A percentile compares a stretch with the other conserved stretches of the same genome.
Conservation (phyloP, 2,329 filamentous ascomycete species). For the Parastagonospora avenae region DNA sequence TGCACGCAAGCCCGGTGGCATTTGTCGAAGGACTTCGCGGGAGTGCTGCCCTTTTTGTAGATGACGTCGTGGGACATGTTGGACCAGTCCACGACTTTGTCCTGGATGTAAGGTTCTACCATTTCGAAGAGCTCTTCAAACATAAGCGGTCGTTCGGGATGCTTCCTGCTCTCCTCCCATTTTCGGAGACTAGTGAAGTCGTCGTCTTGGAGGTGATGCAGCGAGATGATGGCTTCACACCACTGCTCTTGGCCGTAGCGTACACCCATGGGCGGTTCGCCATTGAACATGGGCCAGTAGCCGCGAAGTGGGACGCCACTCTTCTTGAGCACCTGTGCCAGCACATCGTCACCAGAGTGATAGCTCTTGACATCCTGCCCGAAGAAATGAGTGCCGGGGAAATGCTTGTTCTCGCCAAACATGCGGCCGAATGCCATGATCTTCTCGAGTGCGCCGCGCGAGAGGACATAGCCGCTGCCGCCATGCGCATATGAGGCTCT, state of each 20-base stretch:
- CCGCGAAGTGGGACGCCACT: slow-evolving; percentile 43
- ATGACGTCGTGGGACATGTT: slow-evolving; percentile 40
- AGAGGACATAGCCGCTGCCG: slow-evolving; percentile 51
- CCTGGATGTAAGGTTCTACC: slow-evolving; percentile 33
- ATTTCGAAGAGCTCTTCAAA: slow-evolving; percentile 42
- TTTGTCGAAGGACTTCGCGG: slow-evolving; percentile 31
- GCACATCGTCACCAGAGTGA: slow-evolving; percentile 48
- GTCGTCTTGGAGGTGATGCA: slow-evolving; percentile 41
- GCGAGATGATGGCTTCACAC: slow-evolving; percentile 51
- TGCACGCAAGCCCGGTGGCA: slow-evolving; percentile 37
- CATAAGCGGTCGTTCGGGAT: slow-evolving; percentile 33
- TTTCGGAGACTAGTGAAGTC: slow-evolving; percentile 33
- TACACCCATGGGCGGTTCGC: slow-evolving; percentile 47
- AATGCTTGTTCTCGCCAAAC: slow-evolving; percentile 41
- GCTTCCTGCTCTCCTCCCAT: slow-evolving; percentile 33
- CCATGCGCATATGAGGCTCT: slow-evolving; percentile 50
- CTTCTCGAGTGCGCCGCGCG: slow-evolving; percentile 56
- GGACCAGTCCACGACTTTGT: slow-evolving; percentile 37
- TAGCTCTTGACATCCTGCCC: slow-evolving; percentile 40
- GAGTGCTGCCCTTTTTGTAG: slow-evolving; percentile 21
- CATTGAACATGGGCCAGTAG: slow-evolving; percentile 54
- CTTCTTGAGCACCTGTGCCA: slow-evolving; percentile 45
- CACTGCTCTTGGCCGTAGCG: slow-evolving; percentile 49
- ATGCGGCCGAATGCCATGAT: slow-evolving; percentile 44
- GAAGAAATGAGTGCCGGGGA: slow-evolving; percentile 42